phyloP scores from a whole-genome alignment of 129 eudicot species.

The Dittrichia graveolens region DNA sequence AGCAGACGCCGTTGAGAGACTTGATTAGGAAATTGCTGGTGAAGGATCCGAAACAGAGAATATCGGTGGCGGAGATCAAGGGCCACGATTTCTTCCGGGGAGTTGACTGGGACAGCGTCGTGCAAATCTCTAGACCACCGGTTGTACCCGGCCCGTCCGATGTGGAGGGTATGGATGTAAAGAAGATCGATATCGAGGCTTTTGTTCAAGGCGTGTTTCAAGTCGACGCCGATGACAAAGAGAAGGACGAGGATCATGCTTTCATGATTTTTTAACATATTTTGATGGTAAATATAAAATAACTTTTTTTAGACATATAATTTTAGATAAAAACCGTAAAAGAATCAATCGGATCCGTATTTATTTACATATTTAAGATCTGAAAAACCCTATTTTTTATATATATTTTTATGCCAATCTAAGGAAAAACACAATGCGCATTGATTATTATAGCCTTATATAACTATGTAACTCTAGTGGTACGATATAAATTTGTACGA shows the following conservation, averaged over 20 bases:
- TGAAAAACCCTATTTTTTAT: too few relatives aligned
- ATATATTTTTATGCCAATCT: too few relatives aligned
- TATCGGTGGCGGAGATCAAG: constrained; percentile 58
- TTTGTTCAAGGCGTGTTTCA: constrained; percentile 61
- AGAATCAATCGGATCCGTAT: too few relatives aligned
- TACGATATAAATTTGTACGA: background rate
- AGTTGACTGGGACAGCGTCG: constrained; percentile 62
- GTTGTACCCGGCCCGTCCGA: constrained; percentile 59
- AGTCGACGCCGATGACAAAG: constrained; percentile 22
- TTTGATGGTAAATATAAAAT: background rate
- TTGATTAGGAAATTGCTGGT: constrained; percentile 68
- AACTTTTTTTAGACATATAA: background rate
- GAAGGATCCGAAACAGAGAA: constrained; percentile 77
- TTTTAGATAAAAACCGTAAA: too few relatives aligned
- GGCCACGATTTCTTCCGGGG: constrained; percentile 67
- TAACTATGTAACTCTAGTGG: background rate
- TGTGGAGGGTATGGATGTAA: constrained; percentile 52
- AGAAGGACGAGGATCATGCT: constrained; percentile 21
- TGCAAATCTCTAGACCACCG: constrained; percentile 73
- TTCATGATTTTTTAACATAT: constrained; percentile 26
- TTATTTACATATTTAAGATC: too few relatives aligned
- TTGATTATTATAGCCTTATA: background rate
- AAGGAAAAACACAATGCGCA: too few relatives aligned
- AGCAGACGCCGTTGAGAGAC: constrained; percentile 81
- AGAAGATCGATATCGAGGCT: constrained; percentile 64